Base-by-base conservation (phyloP, 139 green algal genomes). In the Chlamydomonas asymmetrica region DNA sequence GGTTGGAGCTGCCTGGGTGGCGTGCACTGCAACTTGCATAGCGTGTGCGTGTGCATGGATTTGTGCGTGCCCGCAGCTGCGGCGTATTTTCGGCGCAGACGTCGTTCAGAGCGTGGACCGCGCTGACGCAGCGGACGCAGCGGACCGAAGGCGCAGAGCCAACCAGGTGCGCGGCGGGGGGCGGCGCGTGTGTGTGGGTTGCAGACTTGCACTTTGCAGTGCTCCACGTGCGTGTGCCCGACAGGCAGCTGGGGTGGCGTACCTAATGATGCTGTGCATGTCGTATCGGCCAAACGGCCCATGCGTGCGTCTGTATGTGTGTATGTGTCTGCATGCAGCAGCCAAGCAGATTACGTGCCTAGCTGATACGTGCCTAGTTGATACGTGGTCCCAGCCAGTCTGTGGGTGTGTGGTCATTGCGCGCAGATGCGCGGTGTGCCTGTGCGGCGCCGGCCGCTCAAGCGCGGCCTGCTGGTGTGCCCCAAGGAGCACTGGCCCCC, bases 1-100 rank as follows among this genome's bases (percentile, higher is more conserved):
- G n/a, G n/a, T n/a, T n/a, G n/a, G n/a, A n/a, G n/a, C n/a, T 59
- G 49, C 49, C 49, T 59, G 49, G 20, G 49, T 22, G 20, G 49
- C 49, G 22, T 59, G 49, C 49, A n/a, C 20, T 22, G 49, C 22
- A n/a, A 22, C 49, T 22, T 59, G 49, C 49, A 22, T 59, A n/a
- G 49, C 49, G 49, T 59, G 49, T 59, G 49, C 49, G 20, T 16
- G 20, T 45, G 61, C 7, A 34, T 23, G 31, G 29, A 45, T 67
- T 67, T 40, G 9, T 50, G 18, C 25, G 38, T 23, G 6, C 40
- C 25, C 39, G 37, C 77, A 87, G 87, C 86, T 97, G 68, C 79
- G 84, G 1, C 78, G 89, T 38, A 96, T 97, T 71, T 97, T 97
- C 82, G 93, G 93, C 0, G 82, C 89, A 1, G 79, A 82, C 18